Conservation (phyloP, 1,139 yeast genomes). For the Yamadazyma diospyri region DNA sequence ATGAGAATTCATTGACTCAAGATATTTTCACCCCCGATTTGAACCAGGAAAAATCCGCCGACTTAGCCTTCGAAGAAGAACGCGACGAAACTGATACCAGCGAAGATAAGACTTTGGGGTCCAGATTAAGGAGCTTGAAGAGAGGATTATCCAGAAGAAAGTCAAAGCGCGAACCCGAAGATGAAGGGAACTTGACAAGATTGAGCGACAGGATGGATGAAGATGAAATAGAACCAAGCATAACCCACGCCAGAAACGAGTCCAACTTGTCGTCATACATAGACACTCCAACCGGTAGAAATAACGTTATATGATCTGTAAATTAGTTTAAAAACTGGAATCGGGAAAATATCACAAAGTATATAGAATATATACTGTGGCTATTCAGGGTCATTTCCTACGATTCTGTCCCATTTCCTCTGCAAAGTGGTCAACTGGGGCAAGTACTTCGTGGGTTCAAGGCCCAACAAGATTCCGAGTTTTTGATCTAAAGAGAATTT, state of each 20-base stretch:
- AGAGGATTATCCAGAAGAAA: conserved; percentile 25
- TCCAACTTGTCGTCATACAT: conserved; percentile 24
- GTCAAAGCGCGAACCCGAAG: conserved; percentile 11
- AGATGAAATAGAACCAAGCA: conserved; percentile 12
- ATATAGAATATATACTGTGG: no score
- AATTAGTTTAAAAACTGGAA: conserved; percentile 1
- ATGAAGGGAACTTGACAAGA: conserved; percentile 22
- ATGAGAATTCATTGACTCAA: conserved; percentile 8
- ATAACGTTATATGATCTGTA: conserved; percentile 22
- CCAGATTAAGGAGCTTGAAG: conserved; percentile 19
- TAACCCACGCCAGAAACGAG: conserved; percentile 26
- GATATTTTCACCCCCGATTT: conserved; percentile 27
- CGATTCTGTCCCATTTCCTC: conserved; percentile 18
- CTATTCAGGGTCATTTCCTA: no score
- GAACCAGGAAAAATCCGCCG: conserved; percentile 16
- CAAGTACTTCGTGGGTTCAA: conserved; percentile 8
- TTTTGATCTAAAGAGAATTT: conserved; percentile 22
- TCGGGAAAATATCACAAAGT: background rate
- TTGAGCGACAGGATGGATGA: conserved; percentile 29
- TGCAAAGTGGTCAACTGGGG: conserved; percentile 17
- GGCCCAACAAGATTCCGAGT: conserved; percentile 18
- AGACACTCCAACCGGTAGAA: conserved; percentile 29
- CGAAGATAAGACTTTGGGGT: conserved; percentile 18
- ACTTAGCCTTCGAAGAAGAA: conserved; percentile 7
- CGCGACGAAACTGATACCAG: conserved; percentile 10